Conservation (phyloP, 73 alveolate species). For the Tetrahymena thermophila region DNA sequence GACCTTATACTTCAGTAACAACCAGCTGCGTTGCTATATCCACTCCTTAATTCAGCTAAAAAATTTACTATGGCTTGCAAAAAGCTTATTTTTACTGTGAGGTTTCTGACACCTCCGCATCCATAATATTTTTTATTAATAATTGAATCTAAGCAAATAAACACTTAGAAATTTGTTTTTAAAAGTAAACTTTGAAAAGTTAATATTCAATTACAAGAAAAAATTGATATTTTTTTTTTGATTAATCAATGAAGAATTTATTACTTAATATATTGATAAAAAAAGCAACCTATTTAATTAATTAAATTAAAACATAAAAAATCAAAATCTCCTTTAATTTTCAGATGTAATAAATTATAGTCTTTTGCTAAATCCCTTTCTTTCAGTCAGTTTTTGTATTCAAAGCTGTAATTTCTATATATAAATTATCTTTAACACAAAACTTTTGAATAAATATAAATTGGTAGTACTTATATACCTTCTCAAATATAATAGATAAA, state of each 20-base stretch:
- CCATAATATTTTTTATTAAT: background rate
- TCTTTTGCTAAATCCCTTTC: no score
- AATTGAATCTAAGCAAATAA: background rate
- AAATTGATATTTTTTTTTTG: background rate
- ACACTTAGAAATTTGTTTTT: background rate
- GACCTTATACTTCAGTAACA: background rate
- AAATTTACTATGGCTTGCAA: background rate
- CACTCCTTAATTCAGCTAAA: background rate
- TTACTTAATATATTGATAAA: no score
- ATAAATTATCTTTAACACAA: no score
- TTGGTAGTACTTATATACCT: no score
- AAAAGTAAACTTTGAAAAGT: background rate
- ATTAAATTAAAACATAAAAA: no score
- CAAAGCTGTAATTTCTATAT: no score
- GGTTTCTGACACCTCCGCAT: background rate
- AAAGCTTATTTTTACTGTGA: background rate
- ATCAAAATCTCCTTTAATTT: no score
- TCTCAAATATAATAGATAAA: no score
- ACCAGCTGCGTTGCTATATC: background rate
- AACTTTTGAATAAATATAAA: no score
- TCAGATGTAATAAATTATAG: no score
- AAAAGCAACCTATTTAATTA: no score
- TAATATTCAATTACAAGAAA: background rate
- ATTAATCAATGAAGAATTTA: background rate
- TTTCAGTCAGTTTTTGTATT: no score